Base-by-base conservation (phyloP, 1,284 basidiomycete species). In the Ustilago shanxiensis region DNA sequence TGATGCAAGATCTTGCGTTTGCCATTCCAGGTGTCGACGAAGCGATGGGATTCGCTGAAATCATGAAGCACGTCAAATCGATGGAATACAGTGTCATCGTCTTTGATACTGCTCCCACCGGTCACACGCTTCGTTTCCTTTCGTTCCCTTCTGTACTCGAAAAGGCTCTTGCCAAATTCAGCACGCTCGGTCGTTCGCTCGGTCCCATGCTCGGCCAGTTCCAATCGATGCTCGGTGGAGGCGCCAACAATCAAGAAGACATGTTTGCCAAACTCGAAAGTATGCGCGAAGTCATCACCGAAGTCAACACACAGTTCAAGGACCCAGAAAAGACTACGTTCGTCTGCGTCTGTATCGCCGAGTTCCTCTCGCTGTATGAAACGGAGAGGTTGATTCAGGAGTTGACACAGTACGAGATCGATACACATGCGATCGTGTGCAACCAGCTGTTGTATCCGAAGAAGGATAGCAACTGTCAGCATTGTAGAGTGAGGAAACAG, bases 11-110 rank as follows among this genome's bases (percentile, higher is more conserved):
- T 87, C 90, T 99, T 44, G 97, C 96, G 0, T 99, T 99, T 84
- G 95, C 97, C 1, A 99, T 99, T 71, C 96, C 96, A 0, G 96
- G 96, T 88, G 96, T 99, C 1, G 96, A 99, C 85, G 96, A 99
- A 87, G 96, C 96, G 3, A 99, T 99, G 96, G 96, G 95, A 68
- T 99, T 99, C 82, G 97, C 96, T 0, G 96, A 99, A 87, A 97
- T 99, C 87, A 99, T 99, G 97, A 99, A 99, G 90, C 95, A 98
- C 87, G 97, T 99, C 87, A 98, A 99, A 88, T 97, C 94, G n/a
- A 98, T 99, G 96, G 92, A 98, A 88, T 99, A 97, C 88, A 95
- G 94, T 24, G 94, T 97, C 65, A 98, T 99, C 84, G 95, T 99
- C 29, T 99, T 99, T 84, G 96, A 99, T 86, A 99, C 96, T 0